A percentile compares a stretch with the other conserved stretches of the same genome.
phyloP scores from a whole-genome alignment of 192 early-diverging fungal species.

The Tieghemiomyces parasiticus region DNA sequence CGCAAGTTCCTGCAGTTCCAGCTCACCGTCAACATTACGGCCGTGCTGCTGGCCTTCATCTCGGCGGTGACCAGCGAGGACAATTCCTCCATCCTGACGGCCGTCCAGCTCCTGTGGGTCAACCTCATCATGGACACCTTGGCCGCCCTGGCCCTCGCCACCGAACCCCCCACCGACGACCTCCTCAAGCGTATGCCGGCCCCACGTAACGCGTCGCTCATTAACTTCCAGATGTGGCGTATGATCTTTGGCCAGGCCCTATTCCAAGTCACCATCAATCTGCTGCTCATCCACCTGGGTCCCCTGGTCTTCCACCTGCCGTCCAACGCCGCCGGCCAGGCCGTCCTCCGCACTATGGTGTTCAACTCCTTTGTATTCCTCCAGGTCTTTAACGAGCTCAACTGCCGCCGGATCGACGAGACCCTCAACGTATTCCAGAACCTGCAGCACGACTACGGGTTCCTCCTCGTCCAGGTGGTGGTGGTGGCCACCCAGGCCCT shows the following conservation, averaged over 20 bases:
- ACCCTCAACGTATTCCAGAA: slow-evolving; percentile 77
- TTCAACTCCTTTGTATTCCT: slow-evolving; percentile 93
- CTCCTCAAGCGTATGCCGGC: slow-evolving; percentile 69
- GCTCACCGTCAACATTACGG: slow-evolving; percentile 67
- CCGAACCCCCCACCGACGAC: slow-evolving; percentile 74
- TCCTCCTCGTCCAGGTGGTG: slow-evolving; percentile 57
- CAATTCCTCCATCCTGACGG: slow-evolving; percentile 62
- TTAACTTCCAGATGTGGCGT: slow-evolving; percentile 80
- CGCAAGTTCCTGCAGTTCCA: slow-evolving; percentile 80
- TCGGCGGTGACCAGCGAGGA: slow-evolving; percentile 46
- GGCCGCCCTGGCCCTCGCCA: slow-evolving; percentile 82
- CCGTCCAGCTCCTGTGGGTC: slow-evolving; percentile 88
- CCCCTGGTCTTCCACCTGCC: slow-evolving; percentile 41
- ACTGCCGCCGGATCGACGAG: slow-evolving; percentile 68
- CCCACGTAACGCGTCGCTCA: slow-evolving; percentile 55
- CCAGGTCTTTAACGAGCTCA: slow-evolving; percentile 92
- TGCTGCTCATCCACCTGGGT: slow-evolving; percentile 42
- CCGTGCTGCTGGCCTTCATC: slow-evolving; percentile 54
- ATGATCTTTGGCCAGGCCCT: slow-evolving; percentile 83
- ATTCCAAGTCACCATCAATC: slow-evolving; percentile 72
- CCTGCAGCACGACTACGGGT: slow-evolving; percentile 64
- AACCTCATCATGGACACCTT: slow-evolving; percentile 94
- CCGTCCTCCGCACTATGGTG: slow-evolving; percentile 59
- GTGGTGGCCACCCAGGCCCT: slow-evolving; percentile 62
- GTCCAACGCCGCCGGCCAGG: slow-evolving; percentile 15